These are phyloP conservation scores for Pythium utonaiense DNA, from an alignment of 352 stramenopile species.

Conservation along the genomic window DNA sequence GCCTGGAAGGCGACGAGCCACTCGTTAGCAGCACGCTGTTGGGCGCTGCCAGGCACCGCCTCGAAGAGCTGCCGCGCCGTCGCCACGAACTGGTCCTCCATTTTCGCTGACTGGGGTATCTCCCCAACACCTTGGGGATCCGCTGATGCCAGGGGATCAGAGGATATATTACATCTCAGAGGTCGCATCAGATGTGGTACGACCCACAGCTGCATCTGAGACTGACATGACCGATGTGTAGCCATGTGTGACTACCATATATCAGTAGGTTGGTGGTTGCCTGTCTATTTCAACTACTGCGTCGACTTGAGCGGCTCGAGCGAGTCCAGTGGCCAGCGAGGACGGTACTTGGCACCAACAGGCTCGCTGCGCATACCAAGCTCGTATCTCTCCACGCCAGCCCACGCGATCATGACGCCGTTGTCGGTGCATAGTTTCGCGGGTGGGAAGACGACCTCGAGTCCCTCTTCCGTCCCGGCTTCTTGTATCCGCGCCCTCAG, in stretches of 20 bases:
- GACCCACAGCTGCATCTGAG: not conserved
- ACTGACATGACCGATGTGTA: not conserved
- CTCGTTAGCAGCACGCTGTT: conserved; percentile 52
- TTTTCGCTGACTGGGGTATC: not conserved
- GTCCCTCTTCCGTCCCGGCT: conserved; percentile 42
- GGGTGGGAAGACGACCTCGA: conserved; percentile 52
- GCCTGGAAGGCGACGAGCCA: conserved; percentile 70
- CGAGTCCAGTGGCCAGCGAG: conserved; percentile 71
- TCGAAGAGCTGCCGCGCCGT: conserved; percentile 67
- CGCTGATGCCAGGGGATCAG: no score
- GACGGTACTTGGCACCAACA: conserved; percentile 50
- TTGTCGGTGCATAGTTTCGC: conserved; percentile 97
- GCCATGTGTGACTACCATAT: not conserved
- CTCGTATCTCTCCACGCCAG: conserved; percentile 71
- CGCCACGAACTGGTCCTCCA: conserved; percentile 44
- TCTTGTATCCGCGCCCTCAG: conserved; percentile 84
- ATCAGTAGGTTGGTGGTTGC: not conserved
- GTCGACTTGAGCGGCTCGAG: conserved; percentile 34
- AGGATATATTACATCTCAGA: not conserved
- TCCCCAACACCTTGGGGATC: not conserved
- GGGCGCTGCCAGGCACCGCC: conserved; percentile 43
- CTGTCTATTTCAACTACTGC: conserved; percentile 7
- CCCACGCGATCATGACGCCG: conserved; percentile 96
- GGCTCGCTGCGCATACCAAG: conserved; percentile 57
- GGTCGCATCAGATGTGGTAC: not conserved